These are phyloP conservation scores for cucumber (Cucumis sativus) DNA, from an alignment of 306 rosid species.

Conservation along the genomic window Cucumber_9930_V3 NC_026661.2:8192001-8192500, in stretches of 20 bases:
- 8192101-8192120: background rate
- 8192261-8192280: constrained; percentile 81
- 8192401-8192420: constrained; percentile 45
- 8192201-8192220: constrained; percentile 48
- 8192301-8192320: constrained; percentile 88
- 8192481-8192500: constrained; percentile 64
- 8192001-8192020: no score
- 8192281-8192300: constrained; percentile 45
- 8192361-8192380: constrained; percentile 70
- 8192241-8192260: constrained; percentile 68
- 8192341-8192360: constrained; percentile 87
- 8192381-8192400: constrained; percentile 50
- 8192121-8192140: background rate
- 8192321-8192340: constrained; percentile 67
- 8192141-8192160: constrained; percentile 24
- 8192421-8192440: constrained; percentile 70
- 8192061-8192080: no score
- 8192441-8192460: constrained; percentile 66
- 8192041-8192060: no score
- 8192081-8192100: background rate
- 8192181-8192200: constrained; percentile 14
- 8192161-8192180: constrained; percentile 19
- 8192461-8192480: constrained; percentile 54
- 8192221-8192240: constrained; percentile 44
- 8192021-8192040: no score